Base-by-base conservation (phyloP, 1,284 basidiomycete genomes). In the Cystobasidium slooffiae region DNA sequence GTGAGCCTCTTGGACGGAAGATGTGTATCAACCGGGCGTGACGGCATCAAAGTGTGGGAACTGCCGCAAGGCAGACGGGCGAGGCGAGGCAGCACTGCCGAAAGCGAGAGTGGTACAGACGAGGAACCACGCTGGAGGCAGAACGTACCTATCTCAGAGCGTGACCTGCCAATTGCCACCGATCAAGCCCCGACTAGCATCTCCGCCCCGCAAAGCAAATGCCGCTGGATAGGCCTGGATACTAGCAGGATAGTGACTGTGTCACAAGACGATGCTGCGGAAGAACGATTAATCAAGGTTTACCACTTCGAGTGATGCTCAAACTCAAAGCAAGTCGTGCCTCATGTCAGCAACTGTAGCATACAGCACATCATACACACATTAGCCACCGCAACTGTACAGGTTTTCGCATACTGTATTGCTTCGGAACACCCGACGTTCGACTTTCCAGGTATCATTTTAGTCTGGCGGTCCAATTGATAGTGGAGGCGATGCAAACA, bases 1-100 rank as follows among this genome's bases (percentile, higher is more conserved):
- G 79, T 82, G 4, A 78, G 80, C 10, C 63, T 82, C n/a, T 67
- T 79, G 31, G 74, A 78, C 43, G 78, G 78, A 0, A 68, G 78
- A 49, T 80, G 80, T 61, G 79, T 82, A 37, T 80, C 78, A 41
- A 81, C 80, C 0, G 78, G 80, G 9, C 77, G 77, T 3, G 82
- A 82, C 53, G 82, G 82, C 16, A 78, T 82, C 58, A 81, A 81
- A 75, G 79, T 82, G 0, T 82, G 82, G 82, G 75, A 77, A 24
- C 58, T 81, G 41, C 72, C 24, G 9, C 51, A 65, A 7, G 18
- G 10, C 31, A 37, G 41, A 39, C 7, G 47, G 43, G 22, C 46
- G 14, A 24, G 49, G 39, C 22, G 20, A 72, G 47, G 59, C 44
- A 24, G 14, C 65, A 39, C 22, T 22, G 59, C 52, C 44, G 20